Base-by-base conservation (phyloP, 1,284 basidiomycete species). In the Porogramme epimiltina region DNA sequence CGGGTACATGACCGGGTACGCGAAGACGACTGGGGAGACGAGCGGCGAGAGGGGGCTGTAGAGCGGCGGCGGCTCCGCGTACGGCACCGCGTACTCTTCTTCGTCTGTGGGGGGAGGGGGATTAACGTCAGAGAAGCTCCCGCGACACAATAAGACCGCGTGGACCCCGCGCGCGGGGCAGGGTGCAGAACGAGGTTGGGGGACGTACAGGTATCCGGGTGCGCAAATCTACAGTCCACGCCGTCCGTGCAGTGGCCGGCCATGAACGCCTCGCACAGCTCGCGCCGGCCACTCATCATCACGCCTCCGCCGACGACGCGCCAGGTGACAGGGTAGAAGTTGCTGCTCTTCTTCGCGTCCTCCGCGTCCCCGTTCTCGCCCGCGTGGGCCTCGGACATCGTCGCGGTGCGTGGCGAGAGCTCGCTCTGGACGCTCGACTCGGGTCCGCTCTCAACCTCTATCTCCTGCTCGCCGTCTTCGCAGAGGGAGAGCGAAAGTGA, bases 301-400 rank as follows among this genome's bases (percentile, higher is more conserved):
- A 79, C 78, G 2, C 76, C 78, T 13, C 76, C 76, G 3, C 78
- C 75, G 22, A 78, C 73, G 15, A 78, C 75, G 33, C 76, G 69
- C 77, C 77, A 79, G 6, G 70, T 69, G 38, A 78, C 66, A 33
- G 76, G 76, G 50, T 70, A 81, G 60, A 73, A 79, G 48, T 77
- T 76, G 59, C 73, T 74, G 49, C 70, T 71, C 25, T 57, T 64
- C 39, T 47, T 47, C 9, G 10, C 6, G 3, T 47, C n/a, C 34
- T 47, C 34, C 13, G n/a, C 13, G 9, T 37, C 28, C 9, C 15
- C 9, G 28, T 25, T 23, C 16, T 69, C 39, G 10, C 52, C 54
- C 4, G 48, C 25, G 5, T 42, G 41, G 3, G 45, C 39, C 24
- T 59, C 57, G 11, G 54, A 59, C 3, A 51, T 54, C 9, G 54